Percentiles rank a stretch among this genome's conserved stretches.
phyloP scores from a whole-genome alignment of 371 early-diverging fungal species.

The Mucor velutinosus region DNA sequence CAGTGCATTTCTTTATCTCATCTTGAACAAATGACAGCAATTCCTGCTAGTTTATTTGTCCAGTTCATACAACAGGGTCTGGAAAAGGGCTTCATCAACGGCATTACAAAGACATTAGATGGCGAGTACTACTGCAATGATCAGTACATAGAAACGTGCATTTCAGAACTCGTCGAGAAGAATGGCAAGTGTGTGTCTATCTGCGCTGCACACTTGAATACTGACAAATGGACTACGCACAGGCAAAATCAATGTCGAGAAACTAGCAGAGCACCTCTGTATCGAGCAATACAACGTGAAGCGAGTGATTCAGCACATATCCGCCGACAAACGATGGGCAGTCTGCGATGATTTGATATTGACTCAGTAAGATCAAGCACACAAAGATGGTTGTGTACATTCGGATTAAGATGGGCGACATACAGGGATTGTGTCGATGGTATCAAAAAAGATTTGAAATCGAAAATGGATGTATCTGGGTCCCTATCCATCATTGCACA shows the following conservation, averaged over 20 bases:
- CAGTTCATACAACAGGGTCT: slow-evolving; percentile 25
- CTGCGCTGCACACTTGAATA: neutral
- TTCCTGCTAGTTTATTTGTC: slow-evolving; percentile 12
- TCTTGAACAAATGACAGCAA: neutral
- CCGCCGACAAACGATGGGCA: slow-evolving; percentile 4
- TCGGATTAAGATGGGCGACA: neutral
- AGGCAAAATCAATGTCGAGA: slow-evolving; percentile 18
- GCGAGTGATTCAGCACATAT: slow-evolving; percentile 2
- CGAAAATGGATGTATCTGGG: neutral
- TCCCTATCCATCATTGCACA: slow-evolving; percentile 9
- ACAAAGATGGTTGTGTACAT: neutral
- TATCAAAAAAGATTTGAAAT: neutral
- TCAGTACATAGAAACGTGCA: neutral
- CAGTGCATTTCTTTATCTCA: neutral
- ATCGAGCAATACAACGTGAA: slow-evolving; percentile 3
- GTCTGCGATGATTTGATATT: slow-evolving; percentile 23
- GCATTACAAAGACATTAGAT: slow-evolving; percentile 16
- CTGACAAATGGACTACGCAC: neutral
- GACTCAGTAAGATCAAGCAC: slow-evolving; percentile 13
- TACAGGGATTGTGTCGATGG: neutral
- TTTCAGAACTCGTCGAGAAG: slow-evolving; percentile 3
- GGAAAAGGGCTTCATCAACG: slow-evolving; percentile 6
- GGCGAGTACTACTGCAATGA: slow-evolving; percentile 16
- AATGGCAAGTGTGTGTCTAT: slow-evolving; percentile 1
- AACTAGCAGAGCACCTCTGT: slow-evolving; percentile 4